Evolutionary conservation across 345 rosid genomes (phyloP).

Genomic region (Eucalyptus pumila): DNA sequence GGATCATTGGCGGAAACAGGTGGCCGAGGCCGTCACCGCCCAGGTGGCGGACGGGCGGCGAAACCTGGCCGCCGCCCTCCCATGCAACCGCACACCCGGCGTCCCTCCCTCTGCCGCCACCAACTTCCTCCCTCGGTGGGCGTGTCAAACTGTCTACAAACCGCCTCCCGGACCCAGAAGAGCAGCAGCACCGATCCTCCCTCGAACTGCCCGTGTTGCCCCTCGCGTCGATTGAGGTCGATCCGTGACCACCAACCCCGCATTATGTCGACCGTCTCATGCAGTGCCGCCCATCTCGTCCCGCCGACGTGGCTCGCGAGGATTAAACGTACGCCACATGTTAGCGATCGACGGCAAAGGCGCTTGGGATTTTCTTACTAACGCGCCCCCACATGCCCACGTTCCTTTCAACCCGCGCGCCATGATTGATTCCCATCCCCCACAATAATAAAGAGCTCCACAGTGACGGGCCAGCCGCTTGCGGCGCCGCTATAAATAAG

Average conservation of each 20-base stretch:
- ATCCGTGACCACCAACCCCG: not conserved
- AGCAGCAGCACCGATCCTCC: not conserved
- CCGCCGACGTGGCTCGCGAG: not conserved
- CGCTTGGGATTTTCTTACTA: not conserved
- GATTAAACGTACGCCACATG: not conserved
- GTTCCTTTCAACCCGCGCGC: not conserved
- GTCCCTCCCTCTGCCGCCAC: not conserved
- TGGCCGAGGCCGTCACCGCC: not conserved
- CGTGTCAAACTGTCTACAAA: not conserved
- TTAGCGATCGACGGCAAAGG: not conserved
- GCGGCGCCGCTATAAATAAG: not conserved
- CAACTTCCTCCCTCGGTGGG: not conserved
- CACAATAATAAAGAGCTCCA: not conserved
- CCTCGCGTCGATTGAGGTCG: not conserved
- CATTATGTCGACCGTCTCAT: not conserved
- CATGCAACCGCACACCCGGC: not conserved
- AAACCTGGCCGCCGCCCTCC: not conserved
- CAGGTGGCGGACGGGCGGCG: not conserved
- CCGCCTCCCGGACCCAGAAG: not conserved
- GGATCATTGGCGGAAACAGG: not conserved
- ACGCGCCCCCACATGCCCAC: not conserved
- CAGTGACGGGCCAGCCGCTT: not conserved
- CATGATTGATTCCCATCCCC: not conserved
- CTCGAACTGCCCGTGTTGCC: not conserved
- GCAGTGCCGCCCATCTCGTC: not conserved